Conservation (phyloP, 2,329 filamentous ascomycete species). For the Cercospora beticola region DNA sequence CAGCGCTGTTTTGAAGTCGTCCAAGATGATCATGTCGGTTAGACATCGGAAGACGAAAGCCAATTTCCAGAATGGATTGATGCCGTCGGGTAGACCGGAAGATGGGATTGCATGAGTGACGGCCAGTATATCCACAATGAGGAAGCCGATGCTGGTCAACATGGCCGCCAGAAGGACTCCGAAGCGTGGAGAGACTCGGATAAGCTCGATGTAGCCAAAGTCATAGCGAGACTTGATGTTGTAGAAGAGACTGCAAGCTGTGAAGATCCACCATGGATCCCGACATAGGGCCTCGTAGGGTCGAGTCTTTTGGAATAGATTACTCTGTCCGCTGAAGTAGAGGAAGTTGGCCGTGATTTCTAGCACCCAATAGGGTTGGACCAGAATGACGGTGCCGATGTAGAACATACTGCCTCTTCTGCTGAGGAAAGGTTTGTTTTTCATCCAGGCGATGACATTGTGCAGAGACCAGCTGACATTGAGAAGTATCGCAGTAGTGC, state of each 20-base stretch:
- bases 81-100: slow-evolving; percentile 48
- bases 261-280: slow-evolving; percentile 69
- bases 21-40: slow-evolving; percentile 64
- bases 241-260: slow-evolving; percentile 59
- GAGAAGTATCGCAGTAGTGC: slow-evolving; percentile 59
- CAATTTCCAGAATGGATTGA: slow-evolving; percentile 67
- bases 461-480: slow-evolving; percentile 62
- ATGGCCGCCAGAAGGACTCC: slow-evolving; percentile 62
- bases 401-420: slow-evolving; percentile 55
- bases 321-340: slow-evolving; percentile 51
- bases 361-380: slow-evolving; percentile 63
- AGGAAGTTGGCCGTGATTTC: slow-evolving; percentile 66
- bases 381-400: slow-evolving; percentile 58
- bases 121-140: slow-evolving; percentile 60
- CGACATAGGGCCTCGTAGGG: slow-evolving; percentile 62
- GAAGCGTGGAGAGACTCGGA: slow-evolving; percentile 63
- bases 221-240: slow-evolving; percentile 64
- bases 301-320: slow-evolving; percentile 55
- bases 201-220: slow-evolving; percentile 55
- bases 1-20: slow-evolving; percentile 65
- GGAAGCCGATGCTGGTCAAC: slow-evolving; percentile 60
- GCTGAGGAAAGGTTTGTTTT: slow-evolving; percentile 57
- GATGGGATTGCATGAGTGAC: slow-evolving; percentile 48
- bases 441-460: slow-evolving; percentile 68
- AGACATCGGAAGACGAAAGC: slow-evolving; percentile 66